Base-by-base conservation (phyloP, 257 asterid genomes). In the Agastache rugosa region DNA sequence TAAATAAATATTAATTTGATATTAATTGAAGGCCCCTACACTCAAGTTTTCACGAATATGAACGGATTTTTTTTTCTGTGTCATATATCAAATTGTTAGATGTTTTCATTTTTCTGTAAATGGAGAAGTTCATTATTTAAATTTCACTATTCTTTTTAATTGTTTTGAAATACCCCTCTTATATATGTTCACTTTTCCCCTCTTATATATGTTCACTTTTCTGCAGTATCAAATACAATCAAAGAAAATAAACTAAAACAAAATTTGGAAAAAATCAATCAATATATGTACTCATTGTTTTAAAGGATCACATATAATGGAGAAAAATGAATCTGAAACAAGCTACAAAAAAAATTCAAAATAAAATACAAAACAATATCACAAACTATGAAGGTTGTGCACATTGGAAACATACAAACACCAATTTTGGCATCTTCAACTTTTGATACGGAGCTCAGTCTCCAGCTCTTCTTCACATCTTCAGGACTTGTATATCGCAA, bases 391-490 rank as follows among this genome's bases (percentile, higher is more conserved):
- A 86, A 86, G 60, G 89, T 78, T 62, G 77, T 35, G 84, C 84
- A 84, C 84, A 89, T 83, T 17, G 89, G 93, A 11, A 87, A 11
- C 89, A 85, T 85, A 5, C 87, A 84, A n/a, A 85, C 78, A 0
- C 75, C 85, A 27, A 75, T 79, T 77, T 87, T 85, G 17, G 96
- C 85, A 9, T 77, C 90, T 68, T 87, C 90, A 2, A 86, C 90
- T 75, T 89, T 81, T 39, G 80, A 29, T 9, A 86, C 75, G 1
- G 85, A 54, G 87, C 87, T 75, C 34, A 72, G 82, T 44, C 58
- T 74, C 93, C 91, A 87, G 22, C 47, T 71, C 9, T 72, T 62
- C 2, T 5, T 67, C 14, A 1, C 48, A 10, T 27, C 81, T 12
- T 67, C 78, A 10, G 31, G 74, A 2, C 14, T 50, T 6, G 2